Conservation (phyloP, 306 rosid genomes). For the Neltuma alba region DNA sequence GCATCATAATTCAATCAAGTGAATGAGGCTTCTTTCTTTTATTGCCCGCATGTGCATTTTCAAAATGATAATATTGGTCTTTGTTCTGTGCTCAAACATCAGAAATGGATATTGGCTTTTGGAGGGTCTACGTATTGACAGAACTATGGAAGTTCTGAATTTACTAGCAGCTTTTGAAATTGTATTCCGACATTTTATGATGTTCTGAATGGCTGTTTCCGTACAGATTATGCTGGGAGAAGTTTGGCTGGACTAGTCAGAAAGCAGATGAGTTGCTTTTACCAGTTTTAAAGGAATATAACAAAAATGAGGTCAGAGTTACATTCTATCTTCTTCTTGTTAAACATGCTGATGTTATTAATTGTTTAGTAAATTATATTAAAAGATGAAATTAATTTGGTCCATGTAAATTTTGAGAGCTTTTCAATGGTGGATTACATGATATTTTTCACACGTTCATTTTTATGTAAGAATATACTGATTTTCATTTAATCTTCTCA, state of each 20-base stretch:
- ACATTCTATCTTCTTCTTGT: conserved; percentile 15
- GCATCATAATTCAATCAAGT: conserved; percentile 20
- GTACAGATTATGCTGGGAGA: conserved; percentile 91
- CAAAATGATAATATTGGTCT: not conserved
- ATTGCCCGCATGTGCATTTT: not conserved
- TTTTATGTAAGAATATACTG: conserved; percentile 32
- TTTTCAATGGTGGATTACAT: conserved; percentile 27
- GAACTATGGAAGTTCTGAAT: not conserved
- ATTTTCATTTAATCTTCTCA: conserved; percentile 31
- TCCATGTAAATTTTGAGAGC: conserved; percentile 9
- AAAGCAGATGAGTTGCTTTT: conserved; percentile 86
- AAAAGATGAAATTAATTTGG: conserved; percentile 5
- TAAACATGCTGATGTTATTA: not conserved
- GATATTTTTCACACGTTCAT: not conserved
- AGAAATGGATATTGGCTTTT: not conserved
- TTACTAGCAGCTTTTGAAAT: not conserved
- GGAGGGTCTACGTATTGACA: not conserved
- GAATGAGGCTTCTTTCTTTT: not conserved
- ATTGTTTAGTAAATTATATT: not conserved
- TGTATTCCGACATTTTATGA: conserved; percentile 4
- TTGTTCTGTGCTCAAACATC: not conserved
- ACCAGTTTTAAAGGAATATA: conserved; percentile 87
- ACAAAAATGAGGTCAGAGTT: conserved; percentile 72
- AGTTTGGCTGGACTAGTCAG: conserved; percentile 86
- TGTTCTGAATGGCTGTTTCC: conserved; percentile 32